A percentile compares a stretch with the other conserved stretches of the same genome.
Evolutionary conservation across 2,329 filamentous ascomycete species (phyloP).

Genomic region (Zymoseptoria passerinii): DNA sequence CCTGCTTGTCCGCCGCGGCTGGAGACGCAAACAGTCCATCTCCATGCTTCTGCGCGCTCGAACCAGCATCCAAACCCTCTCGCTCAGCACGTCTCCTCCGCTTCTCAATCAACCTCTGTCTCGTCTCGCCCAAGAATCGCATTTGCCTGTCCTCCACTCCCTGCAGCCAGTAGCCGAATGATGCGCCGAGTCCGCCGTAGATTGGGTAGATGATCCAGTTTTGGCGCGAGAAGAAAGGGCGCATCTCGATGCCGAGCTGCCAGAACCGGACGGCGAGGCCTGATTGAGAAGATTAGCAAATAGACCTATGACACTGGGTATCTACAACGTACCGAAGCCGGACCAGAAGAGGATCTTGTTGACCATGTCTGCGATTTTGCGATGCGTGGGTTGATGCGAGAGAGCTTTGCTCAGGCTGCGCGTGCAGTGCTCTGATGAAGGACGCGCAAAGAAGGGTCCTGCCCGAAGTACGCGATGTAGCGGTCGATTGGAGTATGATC

Average conservation of each 20-base stretch:
- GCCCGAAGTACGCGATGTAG: constrained; percentile 1
- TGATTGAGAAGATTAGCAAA: constrained; percentile 34
- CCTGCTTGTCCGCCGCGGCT: neutral
- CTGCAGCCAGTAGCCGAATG: constrained; percentile 95
- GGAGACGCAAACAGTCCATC: constrained; percentile 25
- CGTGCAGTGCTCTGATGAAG: neutral
- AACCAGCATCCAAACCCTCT: constrained; percentile 38
- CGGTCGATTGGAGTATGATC: neutral
- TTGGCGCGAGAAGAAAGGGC: constrained; percentile 77
- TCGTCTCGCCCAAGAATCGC: constrained; percentile 67
- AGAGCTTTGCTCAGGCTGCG: neutral
- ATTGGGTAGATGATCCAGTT: constrained; percentile 87
- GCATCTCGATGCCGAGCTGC: constrained; percentile 98
- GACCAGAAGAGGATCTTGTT: constrained; percentile 69
- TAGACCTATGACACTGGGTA: neutral
- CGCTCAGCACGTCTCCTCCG: constrained; percentile 65
- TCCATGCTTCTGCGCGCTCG: constrained; percentile 25
- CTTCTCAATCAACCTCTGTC: constrained; percentile 79
- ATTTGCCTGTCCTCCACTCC: constrained; percentile 79
- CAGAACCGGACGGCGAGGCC: constrained; percentile 86
- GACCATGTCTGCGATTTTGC: constrained; percentile 34
- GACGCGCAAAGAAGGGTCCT: neutral
- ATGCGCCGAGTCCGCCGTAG: constrained; percentile 75
- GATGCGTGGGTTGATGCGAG: neutral
- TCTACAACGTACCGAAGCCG: constrained; percentile 65